Base-by-base conservation (phyloP, 2,329 filamentous ascomycete species). In the Cercospora sp. region DNA sequence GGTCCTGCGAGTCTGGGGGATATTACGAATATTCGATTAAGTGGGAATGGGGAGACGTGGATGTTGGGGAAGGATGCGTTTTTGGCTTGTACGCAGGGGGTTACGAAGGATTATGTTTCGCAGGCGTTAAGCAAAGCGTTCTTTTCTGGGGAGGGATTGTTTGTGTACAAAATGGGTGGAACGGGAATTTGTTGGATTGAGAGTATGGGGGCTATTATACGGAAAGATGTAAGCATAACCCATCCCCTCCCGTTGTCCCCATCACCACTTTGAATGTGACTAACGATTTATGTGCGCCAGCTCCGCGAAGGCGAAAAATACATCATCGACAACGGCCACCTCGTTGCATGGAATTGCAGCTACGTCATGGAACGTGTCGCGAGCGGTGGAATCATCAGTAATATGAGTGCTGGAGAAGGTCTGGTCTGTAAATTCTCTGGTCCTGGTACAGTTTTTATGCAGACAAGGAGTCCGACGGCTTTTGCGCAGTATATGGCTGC, bases 371-470 rank as follows among this genome's bases (percentile, higher is more conserved):
- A 97, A 81, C 89, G 95, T 16, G 91, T 96, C 3, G 90, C 94
- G 0, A 95, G 91, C 3, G 95, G 95, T 2, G 95, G 95, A 42
- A 89, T 99, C 70, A 90, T 99, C n/a, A 94, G 92, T n/a, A 89
- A 90, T 9, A 80, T 97, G 23, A 88, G 89, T 30, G 90, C 92
- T 0, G 91, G 87, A 0, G 95, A 99, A 80, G 95, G 95, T 0
- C 82, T 98, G 39, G 94, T 97, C 3, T 99, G 95, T 83, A 96
- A 93, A 77, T 98, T 98, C 73, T 93, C 90, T 0, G 94, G 86
- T 51, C 95, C 95, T 0, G 95, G 95, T 0, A 96, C 93, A 0
- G 87, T 99, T 0, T 97, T 94, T 76, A 85, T 98, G 74, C 95
- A 99, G 81, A 98, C 95, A 1, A 87, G 95, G 70, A 98, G 97